A percentile compares a stretch with the other conserved stretches of the same genome.
phyloP scores from a whole-genome alignment of 164 flowering plant species.

The Echeveria elegans region DNA sequence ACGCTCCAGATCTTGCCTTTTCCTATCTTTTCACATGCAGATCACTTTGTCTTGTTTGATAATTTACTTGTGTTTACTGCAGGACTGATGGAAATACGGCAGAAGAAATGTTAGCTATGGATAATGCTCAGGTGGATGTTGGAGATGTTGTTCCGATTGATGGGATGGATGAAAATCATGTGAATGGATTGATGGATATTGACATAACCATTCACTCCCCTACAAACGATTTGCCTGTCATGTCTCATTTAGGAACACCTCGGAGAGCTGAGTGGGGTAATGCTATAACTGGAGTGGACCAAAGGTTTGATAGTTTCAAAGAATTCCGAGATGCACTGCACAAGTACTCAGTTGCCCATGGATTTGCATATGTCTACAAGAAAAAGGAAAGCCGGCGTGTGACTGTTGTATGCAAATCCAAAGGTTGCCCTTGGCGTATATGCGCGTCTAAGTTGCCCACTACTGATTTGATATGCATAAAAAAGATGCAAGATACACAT shows the following conservation, averaged over 20 bases:
- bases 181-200: slow-evolving; percentile 4
- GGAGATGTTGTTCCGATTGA: slow-evolving; percentile 1
- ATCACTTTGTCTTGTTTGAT: background rate
- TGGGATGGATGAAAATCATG: background rate
- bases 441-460: slow-evolving; percentile 12
- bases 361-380: slow-evolving; percentile 12
- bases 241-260: slow-evolving; percentile 4
- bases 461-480: slow-evolving; percentile 12
- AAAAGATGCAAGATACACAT: slow-evolving; percentile 13
- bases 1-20: too few relatives aligned
- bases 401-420: slow-evolving; percentile 14
- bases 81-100: background rate
- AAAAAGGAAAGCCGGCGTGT: slow-evolving; percentile 14
- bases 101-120: slow-evolving; percentile 2
- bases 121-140: background rate
- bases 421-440: slow-evolving; percentile 22
- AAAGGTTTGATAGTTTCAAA: slow-evolving; percentile 13
- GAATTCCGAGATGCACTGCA: slow-evolving; percentile 15
- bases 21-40: background rate
- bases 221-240: background rate
- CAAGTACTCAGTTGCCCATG: slow-evolving; percentile 16
- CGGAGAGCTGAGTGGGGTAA: slow-evolving; percentile 11
- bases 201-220: slow-evolving; percentile 5
- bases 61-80: background rate
- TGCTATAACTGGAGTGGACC: slow-evolving; percentile 15